phyloP scores from a whole-genome alignment of 345 rosid species.

The Murraya koenigii region DNA sequence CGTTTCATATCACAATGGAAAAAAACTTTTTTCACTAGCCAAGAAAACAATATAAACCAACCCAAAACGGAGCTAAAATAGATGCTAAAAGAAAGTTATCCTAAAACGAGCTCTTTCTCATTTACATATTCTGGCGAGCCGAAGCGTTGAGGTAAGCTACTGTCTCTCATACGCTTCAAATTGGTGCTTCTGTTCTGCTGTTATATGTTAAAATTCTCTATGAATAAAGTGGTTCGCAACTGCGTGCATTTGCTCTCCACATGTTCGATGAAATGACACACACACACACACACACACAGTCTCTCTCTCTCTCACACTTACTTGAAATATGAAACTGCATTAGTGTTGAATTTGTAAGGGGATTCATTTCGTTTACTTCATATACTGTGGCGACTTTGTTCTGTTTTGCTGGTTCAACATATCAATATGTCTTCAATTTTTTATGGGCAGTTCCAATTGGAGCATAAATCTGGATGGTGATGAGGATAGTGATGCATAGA shows the following conservation, averaged over 20 bases:
- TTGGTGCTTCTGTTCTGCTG: too few species aligned
- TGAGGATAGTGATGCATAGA: background rate
- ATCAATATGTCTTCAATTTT: too few species aligned
- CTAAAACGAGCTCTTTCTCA: background rate
- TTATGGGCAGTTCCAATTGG: too few species aligned
- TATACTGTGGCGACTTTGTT: background rate
- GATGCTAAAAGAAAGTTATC: background rate
- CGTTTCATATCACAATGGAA: background rate
- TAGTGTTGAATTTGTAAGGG: background rate
- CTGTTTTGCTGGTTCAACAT: background rate
- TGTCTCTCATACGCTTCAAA: background rate
- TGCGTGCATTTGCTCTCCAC: background rate
- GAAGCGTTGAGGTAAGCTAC: background rate
- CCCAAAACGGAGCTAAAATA: too few species aligned
- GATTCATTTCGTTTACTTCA: background rate
- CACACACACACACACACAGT: background rate
- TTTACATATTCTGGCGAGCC: background rate
- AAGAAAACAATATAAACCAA: background rate
- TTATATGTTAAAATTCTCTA: background rate
- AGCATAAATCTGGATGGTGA: background rate
- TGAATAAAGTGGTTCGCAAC: background rate
- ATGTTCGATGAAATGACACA: constrained; percentile 13
- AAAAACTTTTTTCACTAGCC: background rate
- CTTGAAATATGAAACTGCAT: background rate
- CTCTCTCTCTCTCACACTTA: background rate